Conservation (phyloP, 306 rosid genomes). For the Bauhinia variegata region DNA sequence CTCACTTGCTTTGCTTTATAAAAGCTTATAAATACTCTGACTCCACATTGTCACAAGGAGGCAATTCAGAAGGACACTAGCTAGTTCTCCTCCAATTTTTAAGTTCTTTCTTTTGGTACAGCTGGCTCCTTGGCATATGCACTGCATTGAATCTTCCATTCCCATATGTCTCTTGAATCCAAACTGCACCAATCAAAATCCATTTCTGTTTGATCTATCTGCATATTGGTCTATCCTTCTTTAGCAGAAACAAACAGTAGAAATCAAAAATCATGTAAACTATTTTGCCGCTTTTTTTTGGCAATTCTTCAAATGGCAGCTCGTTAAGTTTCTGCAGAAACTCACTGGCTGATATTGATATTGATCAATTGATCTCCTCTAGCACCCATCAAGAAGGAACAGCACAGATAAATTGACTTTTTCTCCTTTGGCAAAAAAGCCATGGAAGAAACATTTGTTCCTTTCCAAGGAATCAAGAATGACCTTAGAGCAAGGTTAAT, state of each 20-base stretch:
- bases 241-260: not conserved
- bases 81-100: slow-evolving; percentile 18
- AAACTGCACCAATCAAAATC: slow-evolving; percentile 31
- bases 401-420: not conserved
- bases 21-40: slow-evolving; percentile 39
- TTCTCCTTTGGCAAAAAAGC: slow-evolving; percentile 12
- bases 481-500: slow-evolving; percentile 76
- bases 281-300: not conserved
- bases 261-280: slow-evolving; percentile 52
- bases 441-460: slow-evolving; percentile 88
- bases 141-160: slow-evolving; percentile 39
- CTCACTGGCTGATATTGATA: slow-evolving; percentile 14
- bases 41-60: slow-evolving; percentile 7
- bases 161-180: slow-evolving; percentile 36
- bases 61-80: not conserved
- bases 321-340: slow-evolving; percentile 16
- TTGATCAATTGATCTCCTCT: too few relatives aligned
- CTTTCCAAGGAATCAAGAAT: slow-evolving; percentile 82
- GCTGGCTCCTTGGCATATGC: slow-evolving; percentile 39
- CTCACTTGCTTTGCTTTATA: slow-evolving; percentile 3
- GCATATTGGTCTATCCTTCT: slow-evolving; percentile 16
- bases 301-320: slow-evolving; percentile 38
- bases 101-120: slow-evolving; percentile 22
- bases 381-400: slow-evolving; percentile 6
- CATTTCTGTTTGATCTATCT: slow-evolving; percentile 3